A percentile compares a stretch with the other conserved stretches of the same genome.
Conservation (phyloP, 2,329 filamentous ascomycete species). For the Cytospora chrysosperma region DNA sequence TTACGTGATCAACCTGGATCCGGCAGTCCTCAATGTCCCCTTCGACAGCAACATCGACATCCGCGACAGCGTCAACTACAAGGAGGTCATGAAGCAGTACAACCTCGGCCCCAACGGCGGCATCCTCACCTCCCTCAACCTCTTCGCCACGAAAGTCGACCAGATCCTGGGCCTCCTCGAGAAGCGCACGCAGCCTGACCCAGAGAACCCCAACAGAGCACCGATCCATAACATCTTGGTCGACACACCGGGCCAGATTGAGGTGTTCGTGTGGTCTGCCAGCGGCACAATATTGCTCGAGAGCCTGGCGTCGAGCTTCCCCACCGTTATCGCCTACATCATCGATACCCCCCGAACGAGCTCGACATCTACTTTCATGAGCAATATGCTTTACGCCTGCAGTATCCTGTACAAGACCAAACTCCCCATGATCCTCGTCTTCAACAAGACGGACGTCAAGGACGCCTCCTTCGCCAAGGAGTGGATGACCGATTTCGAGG, state of each 20-base stretch:
- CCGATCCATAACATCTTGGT: slow-evolving; percentile 82
- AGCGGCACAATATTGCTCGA: slow-evolving; percentile 92
- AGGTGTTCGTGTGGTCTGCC: slow-evolving; percentile 98
- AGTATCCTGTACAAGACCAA: slow-evolving; percentile 99
- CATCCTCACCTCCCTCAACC: slow-evolving; percentile 90
- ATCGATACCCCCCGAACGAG: slow-evolving; percentile 94
- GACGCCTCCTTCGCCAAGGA: slow-evolving; percentile 89
- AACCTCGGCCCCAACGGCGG: slow-evolving; percentile 96
- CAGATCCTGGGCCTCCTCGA: slow-evolving; percentile 88
- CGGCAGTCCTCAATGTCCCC: slow-evolving; percentile 87
- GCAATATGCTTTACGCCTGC: slow-evolving; percentile 99
- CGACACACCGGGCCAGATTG: slow-evolving; percentile 96
- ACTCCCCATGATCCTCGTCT: slow-evolving; percentile 96
- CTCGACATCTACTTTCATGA: slow-evolving; percentile 97
- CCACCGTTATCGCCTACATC: slow-evolving; percentile 94
- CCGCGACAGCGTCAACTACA: slow-evolving; percentile 97
- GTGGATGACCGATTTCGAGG: slow-evolving; percentile 99
- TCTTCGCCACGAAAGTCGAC: slow-evolving; percentile 97
- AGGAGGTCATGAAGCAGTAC: slow-evolving; percentile 99
- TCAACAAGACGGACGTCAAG: slow-evolving; percentile 98
- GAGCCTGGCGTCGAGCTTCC: slow-evolving; percentile 88
- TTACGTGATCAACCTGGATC: slow-evolving; percentile 96
- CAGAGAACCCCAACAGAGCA: slow-evolving; percentile 57
- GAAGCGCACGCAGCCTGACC: slow-evolving; percentile 72
- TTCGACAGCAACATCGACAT: slow-evolving; percentile 99